Evolutionary conservation across 2,329 filamentous ascomycete genomes (phyloP), one percentile per base, ranked within the genome.

Genomic region (Immersiporthe knoxdaviesiana): DNA sequence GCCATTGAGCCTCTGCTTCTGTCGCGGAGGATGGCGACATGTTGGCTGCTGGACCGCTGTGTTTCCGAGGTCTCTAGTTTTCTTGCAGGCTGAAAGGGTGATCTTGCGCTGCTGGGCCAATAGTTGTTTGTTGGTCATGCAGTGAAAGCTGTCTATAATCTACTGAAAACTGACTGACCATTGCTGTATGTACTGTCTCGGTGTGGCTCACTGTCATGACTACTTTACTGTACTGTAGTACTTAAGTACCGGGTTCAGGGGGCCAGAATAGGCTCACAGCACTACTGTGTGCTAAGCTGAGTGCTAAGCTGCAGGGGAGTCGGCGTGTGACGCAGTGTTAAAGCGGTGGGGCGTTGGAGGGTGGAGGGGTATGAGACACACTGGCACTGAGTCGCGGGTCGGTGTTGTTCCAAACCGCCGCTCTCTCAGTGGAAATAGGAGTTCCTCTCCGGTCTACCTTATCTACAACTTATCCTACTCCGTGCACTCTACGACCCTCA

Each of bases 1-100:
- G 90, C 96, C 96, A 98, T 87, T 92, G 86, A 30, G 81, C 78
- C 74, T 86, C 84, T 66, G 83, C 83, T 41, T 79, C 79, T 63
- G 72, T 70, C 56, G 73, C 72, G 12, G 71, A 62, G 16, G 66
- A 63, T 14, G 69, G 62, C 3, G 62, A 41, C 68, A 72, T 72
- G 0, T 39, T 70, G 52, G 35, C 24, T n/a, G 8, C 58, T 61
- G 44, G 24, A 18, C 18, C 44, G 63, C 30, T 3, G 2, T 4
- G 24, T 18, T 16, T 14, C 41, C 24, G 37, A n/a, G 3, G 16
- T 16, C 37, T 56, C 52, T n/a, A n/a, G 7, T 8, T 11, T 18
- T n/a, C 44, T 47, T 30, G 11, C 52, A 18, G 24, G 24, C 24
- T 27, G 24, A 8, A 30, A 30, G 27, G 14, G 4, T 30, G 24